Base-by-base conservation (phyloP, 2,329 filamentous ascomycete species). In the Trematosphaeria pertusa region DNA sequence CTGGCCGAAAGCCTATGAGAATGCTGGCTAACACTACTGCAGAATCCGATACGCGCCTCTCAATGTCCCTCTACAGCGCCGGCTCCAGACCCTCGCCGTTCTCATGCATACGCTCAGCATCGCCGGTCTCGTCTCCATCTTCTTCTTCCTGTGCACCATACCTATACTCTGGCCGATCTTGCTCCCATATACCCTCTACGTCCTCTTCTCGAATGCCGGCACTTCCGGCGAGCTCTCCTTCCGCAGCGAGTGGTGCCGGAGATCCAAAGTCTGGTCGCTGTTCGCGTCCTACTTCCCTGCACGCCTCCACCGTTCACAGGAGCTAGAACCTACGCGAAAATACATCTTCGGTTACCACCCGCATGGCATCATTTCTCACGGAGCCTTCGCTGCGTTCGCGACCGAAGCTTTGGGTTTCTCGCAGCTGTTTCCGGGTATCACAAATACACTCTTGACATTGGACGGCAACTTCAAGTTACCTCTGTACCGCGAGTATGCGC, bases 331-430 rank as follows among this genome's bases (percentile, higher is more conserved):
- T 0, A 91, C 87, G 1, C 81, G 91, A 53, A 96, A 96, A 73
- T 99, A 97, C 75, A 91, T 99, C 54, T 91, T 99, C 62, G 93
- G 93, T 34, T 97, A 97, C 71, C 94, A 97, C 64, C 94, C 94
- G 0, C 94, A 99, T 67, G 93, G 94, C 18, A 97, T 99, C 71
- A 97, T 99, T 64, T 94, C 89, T 4, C 91, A 97, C 62, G 94
- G 93, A n/a, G 93, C 92, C 0, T 97, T 93, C 75, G 89, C 86
- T 4, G 89, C 92, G 4, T 97, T 97, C 65, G 89, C 82, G 3
- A 97, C 93, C 0, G 92, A 97, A 61, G 91, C 91, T 0, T 80
- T 97, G 0, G 91, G 91, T 0, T 97, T 97, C 71, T 81, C 84
- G 0, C 84, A 89, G 45, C 84, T 96, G 51, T 99, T 97, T 63